These are phyloP conservation scores for Talaromyces islandicus DNA, from an alignment of 2,329 filamentous ascomycete species.

Conservation along the genomic window DNA sequence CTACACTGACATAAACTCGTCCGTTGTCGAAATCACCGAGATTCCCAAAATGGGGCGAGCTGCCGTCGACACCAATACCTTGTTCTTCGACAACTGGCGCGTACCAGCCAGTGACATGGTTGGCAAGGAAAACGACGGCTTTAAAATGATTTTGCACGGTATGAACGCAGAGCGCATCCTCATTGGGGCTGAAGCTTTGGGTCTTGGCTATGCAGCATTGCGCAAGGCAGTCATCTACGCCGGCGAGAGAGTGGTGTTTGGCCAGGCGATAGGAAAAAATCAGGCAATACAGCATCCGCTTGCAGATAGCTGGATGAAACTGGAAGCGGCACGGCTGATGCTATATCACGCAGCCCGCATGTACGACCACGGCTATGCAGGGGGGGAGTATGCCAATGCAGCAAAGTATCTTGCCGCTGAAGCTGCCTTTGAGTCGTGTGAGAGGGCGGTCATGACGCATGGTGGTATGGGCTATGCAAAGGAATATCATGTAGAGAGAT, in stretches of 20 bases:
- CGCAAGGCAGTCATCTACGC: slow-evolving; percentile 43
- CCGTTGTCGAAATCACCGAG: slow-evolving; percentile 34
- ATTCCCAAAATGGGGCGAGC: slow-evolving; percentile 43
- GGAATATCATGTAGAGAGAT: slow-evolving; percentile 55
- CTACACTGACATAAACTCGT: slow-evolving; percentile 38
- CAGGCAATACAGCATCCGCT: slow-evolving; percentile 53
- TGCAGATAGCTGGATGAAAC: slow-evolving; percentile 51
- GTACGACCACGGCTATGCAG: slow-evolving; percentile 47
- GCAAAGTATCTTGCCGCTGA: slow-evolving; percentile 56
- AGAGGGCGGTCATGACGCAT: slow-evolving; percentile 49
- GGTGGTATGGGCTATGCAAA: slow-evolving; percentile 56
- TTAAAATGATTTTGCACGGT: slow-evolving; percentile 38
- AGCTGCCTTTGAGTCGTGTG: slow-evolving; percentile 52
- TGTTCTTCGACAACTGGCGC: slow-evolving; percentile 41
- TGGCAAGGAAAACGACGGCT: slow-evolving; percentile 39
- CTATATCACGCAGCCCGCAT: slow-evolving; percentile 53
- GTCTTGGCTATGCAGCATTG: slow-evolving; percentile 41
- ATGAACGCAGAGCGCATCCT: slow-evolving; percentile 35
- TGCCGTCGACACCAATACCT: slow-evolving; percentile 39
- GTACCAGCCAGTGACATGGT: slow-evolving; percentile 36
- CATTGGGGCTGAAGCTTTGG: slow-evolving; percentile 36
- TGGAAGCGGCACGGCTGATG: slow-evolving; percentile 52
- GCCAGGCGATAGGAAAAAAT: slow-evolving; percentile 48
- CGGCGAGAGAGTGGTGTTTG: slow-evolving; percentile 30
- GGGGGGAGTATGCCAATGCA: slow-evolving; percentile 51